Evolutionary conservation across 78 protist genomes (phyloP).

Genomic region (Dictyostelium discoideum): DNA sequence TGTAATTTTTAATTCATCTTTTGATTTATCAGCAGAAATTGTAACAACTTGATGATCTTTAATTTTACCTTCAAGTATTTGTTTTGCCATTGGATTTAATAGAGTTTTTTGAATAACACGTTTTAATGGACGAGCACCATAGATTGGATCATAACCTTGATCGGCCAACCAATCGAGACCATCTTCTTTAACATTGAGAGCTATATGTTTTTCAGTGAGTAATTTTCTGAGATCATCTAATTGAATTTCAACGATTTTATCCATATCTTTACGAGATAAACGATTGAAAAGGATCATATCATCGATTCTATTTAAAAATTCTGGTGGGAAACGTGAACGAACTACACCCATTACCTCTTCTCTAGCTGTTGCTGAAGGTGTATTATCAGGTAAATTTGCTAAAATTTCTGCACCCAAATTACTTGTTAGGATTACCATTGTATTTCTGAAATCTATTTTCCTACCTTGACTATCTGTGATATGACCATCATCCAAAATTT

Average conservation of each 20-base stretch:
- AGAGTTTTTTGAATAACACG: constrained; percentile 93
- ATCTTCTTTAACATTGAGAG: constrained; percentile 34
- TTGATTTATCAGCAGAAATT: constrained; percentile 2
- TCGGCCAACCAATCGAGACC: constrained; percentile 83
- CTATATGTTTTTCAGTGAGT: constrained; percentile 84
- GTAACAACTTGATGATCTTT: constrained; percentile 32
- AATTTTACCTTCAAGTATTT: constrained; percentile 70
- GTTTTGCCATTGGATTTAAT: constrained; percentile 86
- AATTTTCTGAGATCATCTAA: constrained; percentile 76
- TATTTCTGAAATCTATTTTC: constrained; percentile 95
- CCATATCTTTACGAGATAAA: constrained; percentile 76
- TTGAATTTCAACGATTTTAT: constrained; percentile 74
- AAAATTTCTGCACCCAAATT: constrained; percentile 95
- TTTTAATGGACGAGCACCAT: constrained; percentile 97
- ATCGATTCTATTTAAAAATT: constrained; percentile 98
- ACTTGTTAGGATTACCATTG: constrained; percentile 96
- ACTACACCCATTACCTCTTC: constrained; percentile 89
- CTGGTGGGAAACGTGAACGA: constrained; percentile 94
- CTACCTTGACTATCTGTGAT: constrained; percentile 98
- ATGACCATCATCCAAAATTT: constrained; percentile 99
- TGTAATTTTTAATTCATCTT: constrained; percentile 12
- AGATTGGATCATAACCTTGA: constrained; percentile 90
- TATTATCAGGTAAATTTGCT: constrained; percentile 61
- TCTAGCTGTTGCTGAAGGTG: constrained; percentile 30
- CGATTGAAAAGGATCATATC: constrained; percentile 94